Evolutionary conservation across 441 rosid species (phyloP), one percentile per base, ranked within the genome.

Genomic region (Eruca vesicaria): DNA sequence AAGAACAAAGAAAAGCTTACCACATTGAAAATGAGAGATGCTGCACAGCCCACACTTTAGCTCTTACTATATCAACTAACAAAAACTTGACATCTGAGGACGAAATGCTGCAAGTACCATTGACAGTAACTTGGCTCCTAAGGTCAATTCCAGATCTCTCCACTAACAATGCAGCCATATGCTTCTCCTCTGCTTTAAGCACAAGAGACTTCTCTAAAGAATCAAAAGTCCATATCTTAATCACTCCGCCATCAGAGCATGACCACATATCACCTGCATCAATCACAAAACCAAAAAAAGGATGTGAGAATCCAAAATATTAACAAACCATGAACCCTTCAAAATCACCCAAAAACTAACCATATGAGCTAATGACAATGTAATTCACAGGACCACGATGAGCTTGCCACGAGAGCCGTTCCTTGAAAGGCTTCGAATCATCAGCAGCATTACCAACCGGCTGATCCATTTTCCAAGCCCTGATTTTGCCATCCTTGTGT

Each of bases 331-430:
- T 85, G 52, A 58, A 18, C 20, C n/a, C 3, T 29, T 62, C 28
- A 7, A 23, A 45, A 63, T 86, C 71, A 69, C 21, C 43, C 2
- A 23, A 33, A n/a, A 50, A 56, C 86, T 81, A 78, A 91, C 98
- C 97, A 55, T 84, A 89, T 50, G 91, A 87, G 83, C 97, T 89
- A 76, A 86, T 84, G 74, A 84, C 85, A 70, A 96, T 84, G 45
- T 97, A 75, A 73, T 84, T 83, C 64, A 92, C 97, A 35, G 98
- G 88, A 68, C 96, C 92, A 26, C 93, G 90, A 74, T 93, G 97
- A 20, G 97, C 98, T 85, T 88, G 98, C 98, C 99, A 96, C 0
- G 98, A 87, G 48, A 96, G 82, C 31, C 97, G 94, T 82, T 96
- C 99, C 80, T 90, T 93, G 52, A 96, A 86, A 79, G 89, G 88